Evolutionary conservation across 2,329 filamentous ascomycete genomes (phyloP), one percentile per base, ranked within the genome.

Genomic region (Ophiostoma populinum): DNA sequence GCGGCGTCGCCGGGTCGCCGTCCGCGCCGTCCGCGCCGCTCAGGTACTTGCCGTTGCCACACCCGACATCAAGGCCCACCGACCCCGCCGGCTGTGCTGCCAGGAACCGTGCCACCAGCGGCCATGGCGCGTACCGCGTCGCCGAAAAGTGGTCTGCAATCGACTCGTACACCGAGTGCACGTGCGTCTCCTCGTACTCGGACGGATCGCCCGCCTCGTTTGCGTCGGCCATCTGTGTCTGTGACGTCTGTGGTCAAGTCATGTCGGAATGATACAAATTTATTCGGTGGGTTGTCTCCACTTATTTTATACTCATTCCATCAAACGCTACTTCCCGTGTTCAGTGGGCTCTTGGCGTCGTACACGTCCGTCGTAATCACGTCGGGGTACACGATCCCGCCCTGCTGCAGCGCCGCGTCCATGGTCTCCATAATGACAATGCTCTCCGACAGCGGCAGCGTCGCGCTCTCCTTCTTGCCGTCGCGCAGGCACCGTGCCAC

Each of bases 31-130:
- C 37, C 15, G 18, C 20, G 10, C 32, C 32, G 16, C 16, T 40
- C 41, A 95, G 62, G 54, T 95, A 94, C 63, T 95, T 95, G 46
- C 90, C 90, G 58, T 98, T 98, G 40, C 90, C 90, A 57, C 90
- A 95, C 41, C 90, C 90, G 38, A 95, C 66, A 55, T 98, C 90
- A 21, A 93, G 65, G 8, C 90, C 90, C 37, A 95, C 58, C 33
- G 80, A 69, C 18, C 86, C 87, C 10, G 73, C 58, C 0, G 64
- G 51, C 32, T 80, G 68, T 21, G 61, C 59, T 33, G 63, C 58
- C 24, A 95, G 67, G 53, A 94, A 95, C 24, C 63, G 62, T 42
- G 85, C 71, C 37, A 95, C 80, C 46, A 92, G 77, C 16, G 90
- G 90, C 90, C 90, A 98, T 41, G 90, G 85, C 71, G 74, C 74